A percentile compares a stretch with the other conserved stretches of the same genome.
phyloP scores from a whole-genome alignment of 1,284 basidiomycete genomes.

The Cystobasidium slooffiae region DNA sequence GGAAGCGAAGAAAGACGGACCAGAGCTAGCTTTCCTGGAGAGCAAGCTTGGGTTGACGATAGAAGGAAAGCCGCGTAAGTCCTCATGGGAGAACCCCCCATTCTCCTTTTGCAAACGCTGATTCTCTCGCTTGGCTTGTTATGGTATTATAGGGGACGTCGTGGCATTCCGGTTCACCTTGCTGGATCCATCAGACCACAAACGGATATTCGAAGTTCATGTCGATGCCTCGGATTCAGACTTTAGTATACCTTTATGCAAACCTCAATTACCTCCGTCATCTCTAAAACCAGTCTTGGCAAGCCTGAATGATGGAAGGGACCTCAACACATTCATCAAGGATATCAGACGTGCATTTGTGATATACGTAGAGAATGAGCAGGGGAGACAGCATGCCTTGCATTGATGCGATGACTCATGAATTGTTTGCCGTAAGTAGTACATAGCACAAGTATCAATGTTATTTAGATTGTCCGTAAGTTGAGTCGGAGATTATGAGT shows the following conservation, averaged over 20 bases:
- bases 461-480: no score
- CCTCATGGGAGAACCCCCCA: no score
- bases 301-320: slow-evolving; percentile 49
- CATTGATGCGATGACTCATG: neutral
- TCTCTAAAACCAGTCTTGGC: slow-evolving; percentile 41
- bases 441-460: no score
- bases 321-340: slow-evolving; percentile 51
- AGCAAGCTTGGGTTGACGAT: slow-evolving; percentile 51
- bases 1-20: slow-evolving; percentile 50
- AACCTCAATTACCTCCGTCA: slow-evolving; percentile 34
- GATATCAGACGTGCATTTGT: slow-evolving; percentile 50
- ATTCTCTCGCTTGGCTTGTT: neutral
- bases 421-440: no score
- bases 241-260: slow-evolving; percentile 43
- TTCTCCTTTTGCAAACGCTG: neutral
- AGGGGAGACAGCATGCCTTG: neutral
- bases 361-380: slow-evolving; percentile 27
- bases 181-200: slow-evolving; percentile 49
- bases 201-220: slow-evolving; percentile 51
- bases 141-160: slow-evolving; percentile 45
- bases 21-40: slow-evolving; percentile 53
- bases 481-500: no score
- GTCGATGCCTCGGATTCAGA: slow-evolving; percentile 48
- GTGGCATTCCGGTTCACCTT: slow-evolving; percentile 52
- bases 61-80: slow-evolving; percentile 48